Evolutionary conservation across 1,284 basidiomycete genomes (phyloP), one percentile per base, ranked within the genome.

Genomic region (Ceratobasidium sp.): DNA sequence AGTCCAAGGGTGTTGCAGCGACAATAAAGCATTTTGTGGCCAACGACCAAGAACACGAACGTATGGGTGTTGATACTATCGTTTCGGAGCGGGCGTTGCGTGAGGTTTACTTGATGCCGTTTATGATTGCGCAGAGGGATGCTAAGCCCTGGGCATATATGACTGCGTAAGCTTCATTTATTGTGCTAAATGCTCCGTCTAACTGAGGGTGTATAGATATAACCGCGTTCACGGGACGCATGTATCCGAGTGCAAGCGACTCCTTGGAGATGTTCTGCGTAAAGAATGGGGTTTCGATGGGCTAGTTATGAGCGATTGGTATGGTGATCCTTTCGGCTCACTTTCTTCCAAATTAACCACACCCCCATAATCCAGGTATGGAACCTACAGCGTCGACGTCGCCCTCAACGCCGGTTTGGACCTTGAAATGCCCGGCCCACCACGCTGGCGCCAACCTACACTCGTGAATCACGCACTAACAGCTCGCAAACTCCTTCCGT

Each of bases 71-170:
- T n/a, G 74, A 76, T 69, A 71, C 78, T 12, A 66, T 78, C 17
- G 81, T 86, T 28, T 82, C 83, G 68, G 83, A 84, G 78, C 90
- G 94, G 42, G 92, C 94, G 0, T 86, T 96, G 59, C 89, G 93
- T 40, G 94, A 96, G 83, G 89, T 96, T 66, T 96, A 96, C 84
- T 87, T 95, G 54, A 90, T 92, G 87, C 92, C 92, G 0, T 96
- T 96, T 86, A 93, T 95, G 91, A 88, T 96, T 59, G 92, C 93
- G 0, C 89, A 93, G 83, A 91, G 92, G 82, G 86, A 91, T 71
- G 89, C 91, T 0, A 82, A 90, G 78, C 93, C 93, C 20, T 93
- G 91, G 91, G 87, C 90, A 4, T 89, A 89, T 82, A 92, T 93
- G 91, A 92, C 92, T 77, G 87, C 91, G 89, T 93, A 83, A 83